Evolutionary conservation across 805 yeast genomes (phyloP).

Genomic region (Myxozyma kluyveri): DNA sequence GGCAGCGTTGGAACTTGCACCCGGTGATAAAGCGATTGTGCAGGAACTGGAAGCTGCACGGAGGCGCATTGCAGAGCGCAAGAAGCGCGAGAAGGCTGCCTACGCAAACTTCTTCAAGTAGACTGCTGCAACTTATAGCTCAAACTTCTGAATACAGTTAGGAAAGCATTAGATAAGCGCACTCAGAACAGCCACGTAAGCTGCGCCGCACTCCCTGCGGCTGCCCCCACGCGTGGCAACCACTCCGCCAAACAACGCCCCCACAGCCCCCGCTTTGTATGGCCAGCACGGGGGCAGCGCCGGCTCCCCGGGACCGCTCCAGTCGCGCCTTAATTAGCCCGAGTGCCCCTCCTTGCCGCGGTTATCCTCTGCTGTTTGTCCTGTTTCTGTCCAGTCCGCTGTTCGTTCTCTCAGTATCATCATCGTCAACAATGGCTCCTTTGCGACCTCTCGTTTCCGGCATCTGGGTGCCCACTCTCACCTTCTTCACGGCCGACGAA

Average conservation of each 20-base stretch:
- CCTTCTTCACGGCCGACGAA: slow-evolving; percentile 24
- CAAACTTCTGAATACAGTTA: no score
- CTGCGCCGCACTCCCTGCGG: no score
- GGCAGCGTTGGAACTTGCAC: slow-evolving; percentile 61
- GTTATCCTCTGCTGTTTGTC: not conserved
- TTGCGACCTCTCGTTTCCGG: slow-evolving; percentile 13
- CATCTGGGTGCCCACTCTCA: slow-evolving; percentile 21
- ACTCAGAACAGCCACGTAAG: no score
- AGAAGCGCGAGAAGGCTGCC: slow-evolving; percentile 40
- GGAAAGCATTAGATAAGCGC: no score
- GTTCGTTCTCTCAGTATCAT: no score
- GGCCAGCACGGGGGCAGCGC: not conserved
- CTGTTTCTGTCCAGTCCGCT: no score
- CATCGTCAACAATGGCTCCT: not conserved
- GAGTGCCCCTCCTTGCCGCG: not conserved
- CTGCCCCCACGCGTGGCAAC: not conserved
- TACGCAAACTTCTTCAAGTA: slow-evolving; percentile 42
- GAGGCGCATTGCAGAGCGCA: slow-evolving; percentile 24
- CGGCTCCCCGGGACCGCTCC: not conserved
- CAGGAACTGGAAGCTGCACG: slow-evolving; percentile 33
- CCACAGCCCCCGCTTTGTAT: not conserved
- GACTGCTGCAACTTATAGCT: not conserved
- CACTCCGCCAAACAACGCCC: not conserved
- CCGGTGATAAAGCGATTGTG: slow-evolving; percentile 43
- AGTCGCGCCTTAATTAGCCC: not conserved